These are phyloP conservation scores for Megacollybia marginata DNA, from an alignment of 768 basidiomycete species.

Conservation along the genomic window DNA sequence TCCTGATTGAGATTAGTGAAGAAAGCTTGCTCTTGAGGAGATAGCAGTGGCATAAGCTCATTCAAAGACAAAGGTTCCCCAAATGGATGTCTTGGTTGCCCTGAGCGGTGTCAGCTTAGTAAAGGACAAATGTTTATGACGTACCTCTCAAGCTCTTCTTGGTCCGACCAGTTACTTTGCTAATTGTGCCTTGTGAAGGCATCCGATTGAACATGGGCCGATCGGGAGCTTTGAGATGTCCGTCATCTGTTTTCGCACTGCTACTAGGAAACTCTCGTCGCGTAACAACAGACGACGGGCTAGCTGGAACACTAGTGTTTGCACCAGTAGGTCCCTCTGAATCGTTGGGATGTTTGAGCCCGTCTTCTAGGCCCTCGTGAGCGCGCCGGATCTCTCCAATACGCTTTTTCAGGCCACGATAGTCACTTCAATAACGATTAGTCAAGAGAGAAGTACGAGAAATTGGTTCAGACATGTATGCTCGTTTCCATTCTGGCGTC, in stretches of 20 bases:
- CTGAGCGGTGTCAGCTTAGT: too few species aligned
- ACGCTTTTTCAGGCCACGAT: slow-evolving; percentile 60
- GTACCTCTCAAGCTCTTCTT: too few species aligned
- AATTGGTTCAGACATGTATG: slow-evolving; percentile 42
- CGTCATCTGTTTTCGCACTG: not conserved
- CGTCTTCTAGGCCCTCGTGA: slow-evolving; percentile 12
- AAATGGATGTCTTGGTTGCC: slow-evolving; percentile 16
- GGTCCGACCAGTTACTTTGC: too few species aligned
- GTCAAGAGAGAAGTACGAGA: not conserved
- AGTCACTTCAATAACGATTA: slow-evolving; percentile 43
- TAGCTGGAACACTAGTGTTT: not conserved
- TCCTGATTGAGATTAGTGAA: slow-evolving; percentile 73
- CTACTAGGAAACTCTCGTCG: not conserved
- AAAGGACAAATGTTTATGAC: too few species aligned
- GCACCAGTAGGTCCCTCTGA: not conserved
- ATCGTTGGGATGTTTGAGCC: not conserved
- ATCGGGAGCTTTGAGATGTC: not conserved
- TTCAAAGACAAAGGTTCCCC: slow-evolving; percentile 28
- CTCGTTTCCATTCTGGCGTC: slow-evolving; percentile 72
- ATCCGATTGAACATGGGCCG: not conserved
- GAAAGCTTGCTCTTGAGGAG: slow-evolving; percentile 59
- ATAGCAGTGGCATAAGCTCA: slow-evolving; percentile 46
- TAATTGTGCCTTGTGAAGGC: too few species aligned
- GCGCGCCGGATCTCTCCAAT: slow-evolving; percentile 47
- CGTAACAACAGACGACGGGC: not conserved